These are phyloP conservation scores for Colletotrichum eleusines DNA, from an alignment of 2,329 filamentous ascomycete genomes.

Conservation along the genomic window DNA sequence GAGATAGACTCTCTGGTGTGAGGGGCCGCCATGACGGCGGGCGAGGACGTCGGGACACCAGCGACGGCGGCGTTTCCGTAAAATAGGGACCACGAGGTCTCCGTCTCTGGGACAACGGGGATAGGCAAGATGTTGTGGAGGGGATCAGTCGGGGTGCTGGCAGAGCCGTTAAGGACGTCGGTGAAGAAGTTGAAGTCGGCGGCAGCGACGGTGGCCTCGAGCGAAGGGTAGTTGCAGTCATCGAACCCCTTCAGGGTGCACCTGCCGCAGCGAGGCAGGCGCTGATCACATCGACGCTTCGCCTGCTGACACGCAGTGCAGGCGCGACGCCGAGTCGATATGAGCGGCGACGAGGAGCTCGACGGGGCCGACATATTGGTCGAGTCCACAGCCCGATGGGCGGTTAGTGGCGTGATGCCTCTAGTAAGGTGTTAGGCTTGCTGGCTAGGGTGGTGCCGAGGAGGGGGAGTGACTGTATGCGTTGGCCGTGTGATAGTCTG, in stretches of 20 bases:
- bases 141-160: constrained; percentile 26
- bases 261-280: constrained; percentile 49
- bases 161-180: constrained; percentile 40
- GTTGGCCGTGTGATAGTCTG: constrained; percentile 6
- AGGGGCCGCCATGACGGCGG: constrained; percentile 19
- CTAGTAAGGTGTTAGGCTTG: background rate
- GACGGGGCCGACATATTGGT: constrained; percentile 40
- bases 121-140: constrained; percentile 37
- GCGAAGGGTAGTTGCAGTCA: constrained; percentile 45
- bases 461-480: background rate
- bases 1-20: constrained; percentile 25
- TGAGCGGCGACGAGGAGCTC: constrained; percentile 38
- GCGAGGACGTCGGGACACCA: constrained; percentile 25
- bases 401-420: constrained; percentile 1
- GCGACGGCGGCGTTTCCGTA: constrained; percentile 32
- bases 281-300: constrained; percentile 54
- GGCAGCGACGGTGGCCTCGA: constrained; percentile 41
- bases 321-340: constrained; percentile 47
- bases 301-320: constrained; percentile 52
- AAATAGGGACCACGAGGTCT: constrained; percentile 39
- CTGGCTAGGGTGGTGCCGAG: constrained; percentile 16
- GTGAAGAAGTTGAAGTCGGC: constrained; percentile 48
- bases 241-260: constrained; percentile 47
- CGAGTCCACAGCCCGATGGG: constrained; percentile 24
- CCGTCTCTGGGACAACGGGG: constrained; percentile 29